These are phyloP conservation scores for Metschnikowia colocasiae DNA, from an alignment of 805 yeast genomes.

Conservation along the genomic window DNA sequence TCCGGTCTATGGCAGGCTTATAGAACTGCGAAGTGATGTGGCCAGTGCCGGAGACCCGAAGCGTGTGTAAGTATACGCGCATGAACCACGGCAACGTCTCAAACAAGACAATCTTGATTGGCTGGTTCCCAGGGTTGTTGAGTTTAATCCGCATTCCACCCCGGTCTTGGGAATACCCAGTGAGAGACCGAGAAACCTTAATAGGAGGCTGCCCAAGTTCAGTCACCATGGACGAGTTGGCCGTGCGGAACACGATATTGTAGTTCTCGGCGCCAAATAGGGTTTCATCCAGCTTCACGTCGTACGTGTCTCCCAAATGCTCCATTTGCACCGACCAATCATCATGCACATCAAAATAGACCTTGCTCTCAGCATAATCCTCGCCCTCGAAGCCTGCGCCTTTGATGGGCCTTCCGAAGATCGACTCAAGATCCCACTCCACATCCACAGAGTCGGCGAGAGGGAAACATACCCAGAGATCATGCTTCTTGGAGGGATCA, in stretches of 20 bases:
- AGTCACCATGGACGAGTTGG: conserved; percentile 41
- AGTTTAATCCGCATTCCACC: conserved; percentile 85
- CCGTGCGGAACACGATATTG: conserved; percentile 42
- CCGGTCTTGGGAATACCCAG: conserved; percentile 86
- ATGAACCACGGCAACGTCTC: conserved; percentile 94
- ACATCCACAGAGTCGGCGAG: conserved; percentile 46
- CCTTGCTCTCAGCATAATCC: conserved; percentile 18
- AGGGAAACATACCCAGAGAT: conserved; percentile 77
- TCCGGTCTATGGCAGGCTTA: conserved; percentile 74
- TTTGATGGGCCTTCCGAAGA: conserved; percentile 66
- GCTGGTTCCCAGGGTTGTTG: conserved; percentile 54
- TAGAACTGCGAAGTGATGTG: conserved; percentile 55
- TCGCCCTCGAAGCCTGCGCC: conserved; percentile 61
- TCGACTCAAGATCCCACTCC: conserved; percentile 52
- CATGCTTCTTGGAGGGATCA: conserved; percentile 56
- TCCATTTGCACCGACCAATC: conserved; percentile 46
- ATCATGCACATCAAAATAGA: conserved; percentile 35
- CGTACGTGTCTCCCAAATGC: conserved; percentile 7
- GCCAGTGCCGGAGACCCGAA: conserved; percentile 31
- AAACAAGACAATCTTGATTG: conserved; percentile 56
- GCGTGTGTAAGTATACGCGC: conserved; percentile 73
- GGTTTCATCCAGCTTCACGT: conserved; percentile 9
- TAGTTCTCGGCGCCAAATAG: conserved; percentile 21
- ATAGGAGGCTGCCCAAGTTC: conserved; percentile 54
- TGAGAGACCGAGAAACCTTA: conserved; percentile 74